Conservation (phyloP, 371 early-diverging fungal species). For the Actinomortierella ambigua region DNA sequence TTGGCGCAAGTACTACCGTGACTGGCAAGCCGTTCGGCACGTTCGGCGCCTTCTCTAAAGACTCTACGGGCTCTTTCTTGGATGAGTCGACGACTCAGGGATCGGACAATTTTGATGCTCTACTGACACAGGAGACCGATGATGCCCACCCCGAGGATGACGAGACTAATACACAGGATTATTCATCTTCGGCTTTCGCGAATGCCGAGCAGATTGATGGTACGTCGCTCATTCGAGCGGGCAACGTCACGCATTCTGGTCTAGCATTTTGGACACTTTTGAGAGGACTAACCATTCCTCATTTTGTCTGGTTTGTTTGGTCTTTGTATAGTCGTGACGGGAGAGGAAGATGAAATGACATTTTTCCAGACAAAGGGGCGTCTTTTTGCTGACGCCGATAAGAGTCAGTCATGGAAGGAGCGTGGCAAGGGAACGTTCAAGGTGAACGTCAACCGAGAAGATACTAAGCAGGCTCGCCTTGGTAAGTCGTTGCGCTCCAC, state of each 20-base stretch:
- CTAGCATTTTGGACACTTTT: background rate
- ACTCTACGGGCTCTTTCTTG: too few species aligned
- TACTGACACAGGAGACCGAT: conserved; percentile 29
- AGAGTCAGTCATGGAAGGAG: conserved; percentile 39
- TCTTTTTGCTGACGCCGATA: conserved; percentile 33
- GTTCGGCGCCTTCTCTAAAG: conserved; percentile 14
- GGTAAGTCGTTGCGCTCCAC: conserved; percentile 17
- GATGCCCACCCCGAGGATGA: conserved; percentile 16
- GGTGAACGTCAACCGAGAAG: conserved; percentile 26
- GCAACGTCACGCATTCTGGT: too few species aligned
- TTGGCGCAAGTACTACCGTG: too few species aligned
- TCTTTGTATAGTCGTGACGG: conserved; percentile 24
- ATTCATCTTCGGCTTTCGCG: conserved; percentile 20
- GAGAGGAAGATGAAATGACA: conserved; percentile 38
- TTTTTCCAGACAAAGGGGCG: conserved; percentile 39
- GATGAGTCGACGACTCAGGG: too few species aligned
- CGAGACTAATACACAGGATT: conserved; percentile 19
- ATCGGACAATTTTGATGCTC: conserved; percentile 21
- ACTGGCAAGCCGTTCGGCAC: conserved; percentile 16
- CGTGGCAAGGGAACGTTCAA: conserved; percentile 43
- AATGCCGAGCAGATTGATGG: conserved; percentile 44
- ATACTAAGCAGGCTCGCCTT: conserved; percentile 26
- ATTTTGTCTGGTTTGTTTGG: background rate
- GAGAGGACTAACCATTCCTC: background rate
- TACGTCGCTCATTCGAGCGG: conserved; percentile 1